Percentiles rank a stretch among this genome's conserved stretches.
phyloP scores from a whole-genome alignment of 2,329 filamentous ascomycete genomes.

The Colletotrichum kahawae region DNA sequence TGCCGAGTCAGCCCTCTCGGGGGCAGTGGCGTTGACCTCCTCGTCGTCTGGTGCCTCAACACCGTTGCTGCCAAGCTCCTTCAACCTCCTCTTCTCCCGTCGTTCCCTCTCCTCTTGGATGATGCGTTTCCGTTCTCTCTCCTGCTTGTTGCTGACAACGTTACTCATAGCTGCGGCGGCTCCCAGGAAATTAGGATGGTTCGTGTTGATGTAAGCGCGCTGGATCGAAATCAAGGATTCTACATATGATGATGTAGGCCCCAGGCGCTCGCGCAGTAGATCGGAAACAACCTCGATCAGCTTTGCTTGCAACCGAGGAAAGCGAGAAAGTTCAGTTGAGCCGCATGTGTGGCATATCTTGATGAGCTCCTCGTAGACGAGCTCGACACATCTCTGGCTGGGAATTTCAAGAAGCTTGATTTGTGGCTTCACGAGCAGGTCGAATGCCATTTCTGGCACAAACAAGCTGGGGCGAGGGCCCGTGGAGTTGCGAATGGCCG shows the following conservation, averaged over 20 bases:
- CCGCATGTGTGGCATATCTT: slow-evolving; percentile 99
- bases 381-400: slow-evolving; percentile 93
- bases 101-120: slow-evolving; percentile 86
- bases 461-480: slow-evolving; percentile 95
- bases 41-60: slow-evolving; percentile 72
- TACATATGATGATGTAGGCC: slow-evolving; percentile 88
- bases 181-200: slow-evolving; percentile 97
- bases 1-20: slow-evolving; percentile 56
- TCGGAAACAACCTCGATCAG: slow-evolving; percentile 98
- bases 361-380: slow-evolving; percentile 98
- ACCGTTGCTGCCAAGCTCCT: slow-evolving; percentile 85
- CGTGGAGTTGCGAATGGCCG: slow-evolving; percentile 96
- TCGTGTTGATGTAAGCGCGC: slow-evolving; percentile 98
- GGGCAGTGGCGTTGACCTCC: slow-evolving; percentile 47
- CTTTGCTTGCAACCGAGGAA: slow-evolving; percentile 91
- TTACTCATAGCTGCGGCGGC: slow-evolving; percentile 97
- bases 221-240: slow-evolving; percentile 98
- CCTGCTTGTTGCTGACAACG: slow-evolving; percentile 92
- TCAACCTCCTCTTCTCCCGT: slow-evolving; percentile 80
- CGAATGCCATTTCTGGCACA: slow-evolving; percentile 96
- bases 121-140: slow-evolving; percentile 83
- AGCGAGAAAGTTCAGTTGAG: slow-evolving; percentile 89
- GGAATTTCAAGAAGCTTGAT: slow-evolving; percentile 96
- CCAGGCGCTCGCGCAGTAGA: slow-evolving; percentile 87
- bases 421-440: slow-evolving; percentile 95